Evolutionary conservation across 257 asterid species (phyloP).

Genomic region (Solanum boliviense): DNA sequence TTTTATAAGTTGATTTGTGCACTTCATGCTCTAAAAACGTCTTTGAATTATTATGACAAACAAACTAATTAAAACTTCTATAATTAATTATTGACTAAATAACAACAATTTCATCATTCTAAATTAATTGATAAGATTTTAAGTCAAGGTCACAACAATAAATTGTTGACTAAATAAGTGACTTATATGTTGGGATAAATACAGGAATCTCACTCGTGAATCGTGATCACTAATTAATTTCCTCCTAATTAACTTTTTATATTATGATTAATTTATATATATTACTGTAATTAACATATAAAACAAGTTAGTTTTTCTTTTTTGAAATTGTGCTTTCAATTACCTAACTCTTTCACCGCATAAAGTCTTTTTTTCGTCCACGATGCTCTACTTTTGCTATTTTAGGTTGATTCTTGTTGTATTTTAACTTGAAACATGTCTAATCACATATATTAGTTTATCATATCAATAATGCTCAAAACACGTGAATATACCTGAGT

Average conservation of each 20-base stretch:
- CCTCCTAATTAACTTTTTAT: background rate
- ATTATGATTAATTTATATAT: too few species aligned
- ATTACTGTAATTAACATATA: too few species aligned
- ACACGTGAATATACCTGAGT: too few species aligned
- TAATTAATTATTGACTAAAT: background rate
- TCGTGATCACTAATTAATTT: background rate
- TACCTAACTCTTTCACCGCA: background rate
- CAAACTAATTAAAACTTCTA: too few species aligned
- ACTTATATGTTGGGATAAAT: background rate
- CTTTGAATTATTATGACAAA: too few species aligned
- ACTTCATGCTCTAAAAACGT: too few species aligned
- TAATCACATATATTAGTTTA: background rate
- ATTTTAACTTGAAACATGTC: too few species aligned
- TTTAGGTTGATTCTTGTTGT: background rate
- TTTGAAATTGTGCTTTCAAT: background rate
- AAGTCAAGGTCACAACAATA: background rate
- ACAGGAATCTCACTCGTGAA: background rate
- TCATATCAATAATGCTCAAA: too few species aligned
- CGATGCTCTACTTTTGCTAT: background rate
- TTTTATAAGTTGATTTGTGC: too few species aligned
- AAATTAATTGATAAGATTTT: background rate
- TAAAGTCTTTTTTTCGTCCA: background rate
- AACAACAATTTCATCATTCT: background rate
- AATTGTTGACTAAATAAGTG: too few species aligned
- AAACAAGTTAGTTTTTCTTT: background rate